A percentile compares a stretch with the other conserved stretches of the same genome.
These are phyloP conservation scores for Skeletonema costatum DNA, from an alignment of 108 stramenopile species.

Conservation along the genomic window DNA sequence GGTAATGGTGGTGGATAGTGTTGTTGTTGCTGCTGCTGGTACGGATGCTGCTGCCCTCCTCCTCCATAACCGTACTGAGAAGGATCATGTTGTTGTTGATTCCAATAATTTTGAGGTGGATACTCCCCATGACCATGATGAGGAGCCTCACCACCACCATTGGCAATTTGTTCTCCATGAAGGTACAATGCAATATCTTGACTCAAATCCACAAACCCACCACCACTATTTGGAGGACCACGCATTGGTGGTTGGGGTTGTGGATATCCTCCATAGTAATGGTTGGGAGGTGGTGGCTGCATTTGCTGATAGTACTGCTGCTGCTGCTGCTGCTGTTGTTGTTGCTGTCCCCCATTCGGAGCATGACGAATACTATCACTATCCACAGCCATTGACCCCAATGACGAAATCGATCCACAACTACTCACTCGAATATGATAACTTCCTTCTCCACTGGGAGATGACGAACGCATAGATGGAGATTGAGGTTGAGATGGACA, in stretches of 20 bases:
- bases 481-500: slow-evolving; percentile 8
- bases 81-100: background rate
- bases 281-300: background rate
- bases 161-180: slow-evolving; percentile 34
- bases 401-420: slow-evolving; percentile 36
- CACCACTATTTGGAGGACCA: background rate
- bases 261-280: background rate
- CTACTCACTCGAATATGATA: slow-evolving; percentile 36
- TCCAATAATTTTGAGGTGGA: slow-evolving; percentile 2
- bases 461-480: slow-evolving; percentile 2
- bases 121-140: background rate
- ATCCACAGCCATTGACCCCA: slow-evolving; percentile 32
- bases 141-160: background rate
- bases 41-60: background rate
- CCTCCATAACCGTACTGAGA: background rate
- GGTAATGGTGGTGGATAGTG: slow-evolving; percentile 17
- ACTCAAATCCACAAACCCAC: background rate
- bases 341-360: background rate
- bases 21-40: slow-evolving; percentile 15
- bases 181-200: slow-evolving; percentile 37
- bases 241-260: background rate
- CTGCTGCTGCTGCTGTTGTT: slow-evolving; percentile 2
- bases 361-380: slow-evolving; percentile 17
- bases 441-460: slow-evolving; percentile 6
- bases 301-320: slow-evolving; percentile 6